A percentile compares a stretch with the other conserved stretches of the same genome.
phyloP scores from a whole-genome alignment of 495 filamentous ascomycete species.

The Podospora tetraspora region DNA sequence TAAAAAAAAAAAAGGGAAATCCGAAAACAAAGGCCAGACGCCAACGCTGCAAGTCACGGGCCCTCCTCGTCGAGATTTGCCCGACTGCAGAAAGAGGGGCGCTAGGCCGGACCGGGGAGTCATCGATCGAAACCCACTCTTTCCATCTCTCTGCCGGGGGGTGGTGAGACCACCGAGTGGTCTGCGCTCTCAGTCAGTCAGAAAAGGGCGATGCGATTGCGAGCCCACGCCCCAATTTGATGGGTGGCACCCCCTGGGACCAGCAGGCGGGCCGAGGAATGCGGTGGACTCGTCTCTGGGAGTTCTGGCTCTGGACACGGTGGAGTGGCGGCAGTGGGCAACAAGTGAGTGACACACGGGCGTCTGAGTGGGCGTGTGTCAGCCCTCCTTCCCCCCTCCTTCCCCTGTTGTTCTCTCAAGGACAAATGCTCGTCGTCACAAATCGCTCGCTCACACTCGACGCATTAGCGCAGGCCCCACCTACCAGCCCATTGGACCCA shows the following conservation, averaged over 20 bases:
- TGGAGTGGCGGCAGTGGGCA: constrained; percentile 16
- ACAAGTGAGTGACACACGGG: constrained; percentile 30
- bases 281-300: neutral
- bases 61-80: constrained; percentile 31
- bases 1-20: constrained; percentile 14
- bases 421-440: constrained; percentile 31
- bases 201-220: neutral
- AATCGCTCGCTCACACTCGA: constrained; percentile 21
- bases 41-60: constrained; percentile 35
- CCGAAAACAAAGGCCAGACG: constrained; percentile 5
- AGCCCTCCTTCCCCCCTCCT: constrained; percentile 17
- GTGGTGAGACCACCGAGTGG: constrained; percentile 1
- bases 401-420: constrained; percentile 22
- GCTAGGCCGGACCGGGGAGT: constrained; percentile 14
- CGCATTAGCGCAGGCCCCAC: constrained; percentile 29
- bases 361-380: constrained; percentile 33
- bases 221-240: constrained; percentile 8
- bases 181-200: constrained; percentile 10
- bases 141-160: neutral
- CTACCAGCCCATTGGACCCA: constrained; percentile 9
- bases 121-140: constrained; percentile 12
- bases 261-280: neutral
- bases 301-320: neutral
- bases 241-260: constrained; percentile 1
- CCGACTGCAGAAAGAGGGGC: constrained; percentile 15